Evolutionary conservation across 176 grass and related monocot species (phyloP).

Genomic region (Bromus sterilis): DNA sequence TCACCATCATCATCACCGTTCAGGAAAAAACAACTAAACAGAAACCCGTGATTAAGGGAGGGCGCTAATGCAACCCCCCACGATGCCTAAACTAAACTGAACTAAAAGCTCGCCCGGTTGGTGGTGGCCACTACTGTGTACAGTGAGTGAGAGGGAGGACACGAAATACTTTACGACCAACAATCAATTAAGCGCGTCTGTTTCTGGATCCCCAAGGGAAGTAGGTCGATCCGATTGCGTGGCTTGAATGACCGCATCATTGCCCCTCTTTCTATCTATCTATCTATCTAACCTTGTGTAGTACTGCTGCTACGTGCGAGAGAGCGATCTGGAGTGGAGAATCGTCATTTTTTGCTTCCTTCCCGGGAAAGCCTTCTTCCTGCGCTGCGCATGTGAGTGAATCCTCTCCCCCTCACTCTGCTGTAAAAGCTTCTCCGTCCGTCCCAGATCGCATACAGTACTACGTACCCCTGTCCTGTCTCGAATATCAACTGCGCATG

Average conservation of each 20-base stretch:
- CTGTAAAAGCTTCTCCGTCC: no score
- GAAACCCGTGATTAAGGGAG: neutral
- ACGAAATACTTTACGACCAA: neutral
- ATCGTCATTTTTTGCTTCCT: no score
- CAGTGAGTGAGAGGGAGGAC: neutral
- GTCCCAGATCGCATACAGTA: no score
- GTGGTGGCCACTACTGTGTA: neutral
- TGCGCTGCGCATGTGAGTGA: no score
- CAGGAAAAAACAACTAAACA: neutral
- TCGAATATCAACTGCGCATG: no score
- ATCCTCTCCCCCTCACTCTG: no score
- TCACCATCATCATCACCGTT: neutral
- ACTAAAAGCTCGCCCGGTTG: neutral
- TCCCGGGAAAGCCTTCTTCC: no score
- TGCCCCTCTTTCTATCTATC: no score
- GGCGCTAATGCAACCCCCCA: neutral
- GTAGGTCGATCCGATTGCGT: neutral
- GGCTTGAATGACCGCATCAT: neutral
- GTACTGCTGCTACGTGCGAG: no score
- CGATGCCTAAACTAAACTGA: neutral
- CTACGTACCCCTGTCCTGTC: no score
- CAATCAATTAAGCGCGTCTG: neutral
- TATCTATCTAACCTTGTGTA: no score
- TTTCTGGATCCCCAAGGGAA: neutral
- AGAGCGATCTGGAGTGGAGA: no score